Conservation (phyloP, 1,139 yeast species). For the Zygosaccharomyces pseudobailii region DNA sequence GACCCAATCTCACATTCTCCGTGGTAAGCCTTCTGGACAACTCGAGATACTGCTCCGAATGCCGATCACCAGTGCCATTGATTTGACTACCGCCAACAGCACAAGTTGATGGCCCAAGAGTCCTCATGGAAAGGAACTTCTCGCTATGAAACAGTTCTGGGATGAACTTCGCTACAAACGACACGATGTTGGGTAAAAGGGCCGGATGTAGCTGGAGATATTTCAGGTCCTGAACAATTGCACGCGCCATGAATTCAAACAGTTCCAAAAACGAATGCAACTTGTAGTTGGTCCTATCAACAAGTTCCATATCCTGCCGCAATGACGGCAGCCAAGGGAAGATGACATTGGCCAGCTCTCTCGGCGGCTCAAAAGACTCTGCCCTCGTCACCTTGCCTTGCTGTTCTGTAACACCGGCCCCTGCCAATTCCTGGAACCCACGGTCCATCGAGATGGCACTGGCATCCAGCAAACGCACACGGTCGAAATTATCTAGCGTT, state of each 20-base stretch:
- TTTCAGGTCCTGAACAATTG: conserved; percentile 31
- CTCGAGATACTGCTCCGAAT: conserved; percentile 15
- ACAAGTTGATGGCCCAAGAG: background rate
- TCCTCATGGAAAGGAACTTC: conserved; percentile 14
- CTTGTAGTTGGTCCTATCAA: conserved; percentile 32
- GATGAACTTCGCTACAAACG: conserved; percentile 24
- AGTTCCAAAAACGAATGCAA: conserved; percentile 31
- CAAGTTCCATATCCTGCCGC: conserved; percentile 25
- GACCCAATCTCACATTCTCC: conserved; percentile 30
- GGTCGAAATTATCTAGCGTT: conserved; percentile 20
- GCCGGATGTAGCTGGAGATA: conserved; percentile 21
- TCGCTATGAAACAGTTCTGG: conserved; percentile 25
- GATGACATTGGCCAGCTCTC: conserved; percentile 20
- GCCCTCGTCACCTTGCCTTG: conserved; percentile 18
- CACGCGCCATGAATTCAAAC: conserved; percentile 30
- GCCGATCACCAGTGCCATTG: background rate
- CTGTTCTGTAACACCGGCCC: conserved; percentile 7
- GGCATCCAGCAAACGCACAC: conserved; percentile 21
- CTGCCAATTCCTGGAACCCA: conserved; percentile 12
- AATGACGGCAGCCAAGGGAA: conserved; percentile 32
- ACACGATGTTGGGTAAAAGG: conserved; percentile 25
- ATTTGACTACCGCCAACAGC: no score
- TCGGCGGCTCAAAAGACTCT: conserved; percentile 23
- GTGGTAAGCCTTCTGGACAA: conserved; percentile 28
- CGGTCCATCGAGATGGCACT: conserved; percentile 17